Percentiles rank a stretch among this genome's conserved stretches.
Conservation (phyloP, 2,329 filamentous ascomycete genomes). For the Colletotrichum sp. region DNA sequence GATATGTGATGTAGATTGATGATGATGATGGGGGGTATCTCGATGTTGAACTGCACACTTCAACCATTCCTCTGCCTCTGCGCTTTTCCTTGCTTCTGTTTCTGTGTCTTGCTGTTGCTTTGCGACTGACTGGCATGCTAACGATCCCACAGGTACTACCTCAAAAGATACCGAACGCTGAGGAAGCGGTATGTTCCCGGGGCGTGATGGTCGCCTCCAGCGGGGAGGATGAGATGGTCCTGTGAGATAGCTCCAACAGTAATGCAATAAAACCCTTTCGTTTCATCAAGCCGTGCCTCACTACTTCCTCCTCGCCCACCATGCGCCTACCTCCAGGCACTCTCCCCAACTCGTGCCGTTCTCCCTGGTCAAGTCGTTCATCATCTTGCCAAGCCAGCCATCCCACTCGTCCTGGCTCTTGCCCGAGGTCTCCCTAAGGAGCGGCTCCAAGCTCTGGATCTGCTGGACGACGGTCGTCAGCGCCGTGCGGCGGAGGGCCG, state of each 20-base stretch:
- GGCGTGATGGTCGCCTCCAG: background rate
- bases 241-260: background rate
- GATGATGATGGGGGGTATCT: slow-evolving; percentile 11
- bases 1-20: background rate
- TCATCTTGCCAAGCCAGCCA: slow-evolving; percentile 86
- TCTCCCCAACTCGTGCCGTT: slow-evolving; percentile 83
- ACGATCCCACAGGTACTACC: slow-evolving; percentile 71
- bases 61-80: background rate
- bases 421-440: slow-evolving; percentile 80
- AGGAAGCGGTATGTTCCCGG: slow-evolving; percentile 72
- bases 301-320: slow-evolving; percentile 79
- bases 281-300: slow-evolving; percentile 4
- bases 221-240: background rate
- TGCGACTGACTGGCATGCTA: background rate
- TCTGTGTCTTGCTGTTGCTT: background rate
- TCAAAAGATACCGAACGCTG: slow-evolving; percentile 88
- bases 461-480: slow-evolving; percentile 80
- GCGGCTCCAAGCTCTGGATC: slow-evolving; percentile 84
- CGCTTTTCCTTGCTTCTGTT: background rate
- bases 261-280: slow-evolving; percentile 8
- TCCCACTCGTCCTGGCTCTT: slow-evolving; percentile 95
- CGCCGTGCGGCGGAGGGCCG: slow-evolving; percentile 78
- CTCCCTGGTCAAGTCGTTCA: slow-evolving; percentile 80
- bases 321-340: slow-evolving; percentile 85
- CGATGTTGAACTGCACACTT: slow-evolving; percentile 10